Base-by-base conservation (phyloP, 371 early-diverging fungal genomes). In the Mucor plumbeus region DNA sequence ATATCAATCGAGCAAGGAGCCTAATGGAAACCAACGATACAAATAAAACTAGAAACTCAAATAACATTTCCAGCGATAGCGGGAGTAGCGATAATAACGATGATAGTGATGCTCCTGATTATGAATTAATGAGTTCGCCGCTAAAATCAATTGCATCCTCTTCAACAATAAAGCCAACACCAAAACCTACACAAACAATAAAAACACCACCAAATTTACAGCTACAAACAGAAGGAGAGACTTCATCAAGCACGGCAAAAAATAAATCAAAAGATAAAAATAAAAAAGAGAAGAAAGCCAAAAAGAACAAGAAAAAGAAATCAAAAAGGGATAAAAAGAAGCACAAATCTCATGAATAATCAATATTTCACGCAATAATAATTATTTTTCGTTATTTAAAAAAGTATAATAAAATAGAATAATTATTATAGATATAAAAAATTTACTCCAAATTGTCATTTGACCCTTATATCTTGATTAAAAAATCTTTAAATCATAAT, bases 61-160 rank as follows among this genome's bases (percentile, higher is more conserved):
- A 19, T 8, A 47, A 17, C 17, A 19, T 14, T 17, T 15, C 35
- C 0, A 36, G 17, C 7, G 26, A 26, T n/a, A 57, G 34, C 14
- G 38, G n/a, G 6, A 35, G 35, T 41, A 39, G 26, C 7, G 13
- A 13, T 11, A 14, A 14, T 9, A 4, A 7, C 11, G 59, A 59
- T 26, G 59, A 59, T 5, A 59, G 59, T 14, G 59, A 59, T 40
- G 59, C 40, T 7, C 59, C 59, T 41, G 59, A 59, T 14, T 59
- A 59, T 14, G 63, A 62, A 19, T 53, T 53, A 5, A 53, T 53
- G 53, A 26, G 8, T 14, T 53, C 53, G 26, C 53, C 21, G 26
- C 31, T 26, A 26, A 38, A 38, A 38, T 38, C 38, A 11, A 38
- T 3, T 11, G 9, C 9, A 11, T 11, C 38, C 4, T 38, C 38